These are phyloP conservation scores for Diaporthe sp. DNA, from an alignment of 2,329 filamentous ascomycete species.

Conservation along the genomic window DNA sequence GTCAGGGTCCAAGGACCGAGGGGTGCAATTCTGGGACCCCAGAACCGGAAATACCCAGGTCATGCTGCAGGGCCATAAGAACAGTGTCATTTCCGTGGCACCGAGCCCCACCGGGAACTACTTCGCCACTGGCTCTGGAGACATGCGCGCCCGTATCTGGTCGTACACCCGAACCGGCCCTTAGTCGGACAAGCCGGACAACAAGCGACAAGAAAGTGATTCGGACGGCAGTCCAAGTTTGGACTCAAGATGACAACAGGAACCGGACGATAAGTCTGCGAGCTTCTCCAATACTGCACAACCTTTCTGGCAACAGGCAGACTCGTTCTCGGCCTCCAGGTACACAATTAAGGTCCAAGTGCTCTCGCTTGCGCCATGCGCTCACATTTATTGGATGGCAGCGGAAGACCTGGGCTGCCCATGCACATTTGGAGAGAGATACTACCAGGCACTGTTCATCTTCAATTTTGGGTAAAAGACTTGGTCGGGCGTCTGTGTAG, in stretches of 20 bases:
- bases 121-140: slow-evolving; percentile 96
- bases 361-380: not conserved
- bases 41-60: slow-evolving; percentile 93
- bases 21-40: slow-evolving; percentile 99
- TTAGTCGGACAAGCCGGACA: not conserved
- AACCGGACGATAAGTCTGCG: not conserved
- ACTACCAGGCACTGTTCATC: slow-evolving; percentile 26
- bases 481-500: slow-evolving; percentile 28
- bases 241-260: not conserved
- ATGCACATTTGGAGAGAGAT: not conserved
- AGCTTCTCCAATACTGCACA: not conserved
- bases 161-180: slow-evolving; percentile 72
- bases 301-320: not conserved
- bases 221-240: no score
- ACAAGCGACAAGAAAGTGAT: not conserved
- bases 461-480: slow-evolving; percentile 27
- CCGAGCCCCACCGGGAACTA: slow-evolving; percentile 89
- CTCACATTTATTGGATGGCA: not conserved
- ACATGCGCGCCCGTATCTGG: slow-evolving; percentile 99
- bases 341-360: not conserved
- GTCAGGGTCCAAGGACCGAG: slow-evolving; percentile 95
- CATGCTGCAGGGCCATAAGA: slow-evolving; percentile 99
- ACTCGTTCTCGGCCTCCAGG: not conserved
- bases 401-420: not conserved
- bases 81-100: slow-evolving; percentile 97